Evolutionary conservation across 179 eudicot species (phyloP).

Genomic region (Spergularia azorica): DNA sequence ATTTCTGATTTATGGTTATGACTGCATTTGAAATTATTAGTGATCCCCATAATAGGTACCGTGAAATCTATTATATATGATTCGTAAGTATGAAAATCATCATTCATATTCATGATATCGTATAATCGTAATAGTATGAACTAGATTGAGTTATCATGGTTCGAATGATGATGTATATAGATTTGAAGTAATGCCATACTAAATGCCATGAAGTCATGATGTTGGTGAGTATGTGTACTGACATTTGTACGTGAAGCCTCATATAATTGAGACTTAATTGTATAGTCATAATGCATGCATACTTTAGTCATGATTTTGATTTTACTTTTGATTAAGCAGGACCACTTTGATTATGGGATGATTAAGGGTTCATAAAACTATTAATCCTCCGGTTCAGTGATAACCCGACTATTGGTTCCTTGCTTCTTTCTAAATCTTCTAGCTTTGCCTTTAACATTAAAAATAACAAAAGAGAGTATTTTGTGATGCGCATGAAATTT

Average conservation of each 20-base stretch:
- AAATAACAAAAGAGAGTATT: not conserved
- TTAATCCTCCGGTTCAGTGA: constrained; percentile 36
- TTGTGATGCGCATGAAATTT: constrained; percentile 18
- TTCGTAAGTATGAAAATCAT: no score
- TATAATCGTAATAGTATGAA: no score
- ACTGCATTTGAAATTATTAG: no score
- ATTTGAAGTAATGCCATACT: no score
- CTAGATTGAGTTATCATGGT: no score
- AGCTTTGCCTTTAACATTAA: constrained; percentile 10
- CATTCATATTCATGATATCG: no score
- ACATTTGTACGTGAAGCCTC: constrained; percentile 27
- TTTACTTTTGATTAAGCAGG: constrained; percentile 17
- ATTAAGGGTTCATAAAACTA: constrained; percentile 17
- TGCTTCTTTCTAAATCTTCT: constrained; percentile 33
- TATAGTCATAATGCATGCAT: constrained; percentile 10
- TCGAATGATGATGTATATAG: no score
- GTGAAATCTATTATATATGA: no score
- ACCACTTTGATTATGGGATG: constrained; percentile 32
- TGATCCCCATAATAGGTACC: no score
- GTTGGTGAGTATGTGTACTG: constrained; percentile 18
- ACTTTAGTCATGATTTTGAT: not conserved
- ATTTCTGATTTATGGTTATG: no score
- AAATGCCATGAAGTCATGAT: not conserved
- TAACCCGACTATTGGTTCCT: constrained; percentile 36
- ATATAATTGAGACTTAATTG: constrained; percentile 20